Evolutionary conservation across 345 rosid genomes (phyloP), one percentile per base, ranked within the genome.

Genomic region (Populus deltoides): DNA sequence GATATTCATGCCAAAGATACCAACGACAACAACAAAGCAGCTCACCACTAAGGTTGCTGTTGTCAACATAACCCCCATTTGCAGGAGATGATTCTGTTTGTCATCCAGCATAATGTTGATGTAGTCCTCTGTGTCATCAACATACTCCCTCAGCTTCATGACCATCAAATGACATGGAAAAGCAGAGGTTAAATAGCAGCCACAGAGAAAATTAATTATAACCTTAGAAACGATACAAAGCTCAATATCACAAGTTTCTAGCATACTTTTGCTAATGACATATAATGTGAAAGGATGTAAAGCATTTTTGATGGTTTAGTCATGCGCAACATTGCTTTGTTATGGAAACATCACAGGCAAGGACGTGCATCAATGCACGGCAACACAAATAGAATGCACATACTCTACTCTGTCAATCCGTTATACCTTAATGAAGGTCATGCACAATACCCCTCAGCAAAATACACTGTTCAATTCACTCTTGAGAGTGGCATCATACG

Each of bases 91-190:
- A 82, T 96, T 96, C 85, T 96, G 97, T 85, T 93, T 93, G 89
- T 92, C 98, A 75, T 93, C 98, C 66, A 96, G 84, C 98, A 92
- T 92, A 81, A 93, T 93, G 90, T 96, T 96, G 79, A 93, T 91
- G 90, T 92, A 92, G 76, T 92, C 98, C 80, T 96, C 98, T 3
- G 99, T 93, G 86, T 93, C 98, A 70, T 96, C 98, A 7, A 93
- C 97, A 8, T 93, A 96, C 81, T 92, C 98, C 89, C 98, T 85
- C 81, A 93, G 90, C 99, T 96, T 78, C 75, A 39, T 68, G 5
- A 4, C n/a, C 59, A 72, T 33, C 61, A 75, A 25, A 59, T 69
- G 15, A 31, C 51, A 71, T 29, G 29, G 66, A 47, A 69, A 62
- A 68, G 74, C 77, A 80, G 15, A 38, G 20, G 49, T 33, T 74